Base-by-base conservation (phyloP, 495 filamentous ascomycete genomes). In the Geoglossum glabrum region DNA sequence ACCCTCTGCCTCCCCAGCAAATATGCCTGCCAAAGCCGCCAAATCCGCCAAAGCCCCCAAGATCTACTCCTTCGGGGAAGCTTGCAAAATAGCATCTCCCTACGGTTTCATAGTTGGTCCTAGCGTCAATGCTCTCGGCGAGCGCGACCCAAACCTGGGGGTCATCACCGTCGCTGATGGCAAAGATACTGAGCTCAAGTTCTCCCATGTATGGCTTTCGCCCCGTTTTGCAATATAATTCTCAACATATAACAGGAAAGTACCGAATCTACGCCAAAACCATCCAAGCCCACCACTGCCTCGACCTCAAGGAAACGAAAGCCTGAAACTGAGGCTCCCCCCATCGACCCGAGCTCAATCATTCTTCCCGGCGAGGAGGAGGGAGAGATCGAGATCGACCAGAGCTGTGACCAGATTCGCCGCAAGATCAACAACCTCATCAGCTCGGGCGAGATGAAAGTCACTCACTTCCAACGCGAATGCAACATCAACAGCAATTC, bases 341-440 rank as follows among this genome's bases (percentile, higher is more conserved):
- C 13, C 17, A 17, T 40, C 3, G 36, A 40, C 36, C 36, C 36
- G 36, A 10, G 36, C 36, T 40, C 36, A 3, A 40, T 40, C 36
- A 40, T 17, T 40, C 36, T 40, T 40, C 36, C 36, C 5, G 57
- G 54, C 19, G 55, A 56, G 19, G 61, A 60, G 11, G 63, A 64
- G n/a, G 58, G 61, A 31, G 61, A 66, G 62, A 61, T 1, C 64
- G 64, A 47, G 64, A 64, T 45, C 47, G 33, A 38, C 45, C 50
- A 60, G 38, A 59, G 46, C 21, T 9, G 46, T 43, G 60, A 60
- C 55, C 66, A 64, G 40, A 52, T 52, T n/a, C 49, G 49, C 23
- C 69, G 69, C 27, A 63, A 65, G 54, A 61, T 65, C 34, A 71
- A 68, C 31, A 68, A 70, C 46, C 49, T 52, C n/a, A 52, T 64